Percentiles rank a stretch among this genome's conserved stretches.
phyloP scores from a whole-genome alignment of 257 asterid species.

The Nicotiana tabacum region DNA sequence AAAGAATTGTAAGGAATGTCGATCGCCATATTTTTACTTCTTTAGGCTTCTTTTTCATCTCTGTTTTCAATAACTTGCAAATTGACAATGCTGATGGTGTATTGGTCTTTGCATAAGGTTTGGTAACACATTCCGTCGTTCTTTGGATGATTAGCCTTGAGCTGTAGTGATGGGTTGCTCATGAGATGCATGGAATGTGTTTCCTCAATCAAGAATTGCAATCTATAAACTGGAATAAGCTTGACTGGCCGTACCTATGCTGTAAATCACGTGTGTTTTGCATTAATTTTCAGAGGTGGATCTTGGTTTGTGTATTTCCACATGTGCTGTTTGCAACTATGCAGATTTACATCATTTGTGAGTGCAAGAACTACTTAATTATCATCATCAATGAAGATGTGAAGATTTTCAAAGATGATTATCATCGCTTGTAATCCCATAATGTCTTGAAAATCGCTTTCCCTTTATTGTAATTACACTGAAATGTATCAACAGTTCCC shows the following conservation, averaged over 20 bases:
- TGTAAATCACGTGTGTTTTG: constrained; percentile 4
- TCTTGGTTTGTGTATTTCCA: background rate
- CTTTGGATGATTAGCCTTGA: constrained; percentile 8
- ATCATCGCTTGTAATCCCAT: background rate
- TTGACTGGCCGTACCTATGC: background rate
- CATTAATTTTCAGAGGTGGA: background rate
- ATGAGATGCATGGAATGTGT: background rate
- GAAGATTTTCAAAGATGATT: background rate
- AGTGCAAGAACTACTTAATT: background rate
- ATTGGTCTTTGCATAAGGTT: background rate
- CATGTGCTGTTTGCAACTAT: constrained; percentile 3
- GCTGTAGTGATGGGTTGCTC: constrained; percentile 2
- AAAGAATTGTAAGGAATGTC: background rate
- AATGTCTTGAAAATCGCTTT: background rate
- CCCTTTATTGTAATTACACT: background rate
- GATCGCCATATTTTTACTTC: background rate
- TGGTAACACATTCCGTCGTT: background rate
- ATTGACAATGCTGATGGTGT: background rate
- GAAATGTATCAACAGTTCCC: background rate
- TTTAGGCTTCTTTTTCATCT: background rate
- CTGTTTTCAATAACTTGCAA: background rate
- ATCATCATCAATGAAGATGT: background rate
- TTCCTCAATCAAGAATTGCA: background rate
- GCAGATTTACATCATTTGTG: background rate
- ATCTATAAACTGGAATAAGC: background rate